Conservation (phyloP, 2,329 filamentous ascomycete species). For the Aureobasidium subglaciale region DNA sequence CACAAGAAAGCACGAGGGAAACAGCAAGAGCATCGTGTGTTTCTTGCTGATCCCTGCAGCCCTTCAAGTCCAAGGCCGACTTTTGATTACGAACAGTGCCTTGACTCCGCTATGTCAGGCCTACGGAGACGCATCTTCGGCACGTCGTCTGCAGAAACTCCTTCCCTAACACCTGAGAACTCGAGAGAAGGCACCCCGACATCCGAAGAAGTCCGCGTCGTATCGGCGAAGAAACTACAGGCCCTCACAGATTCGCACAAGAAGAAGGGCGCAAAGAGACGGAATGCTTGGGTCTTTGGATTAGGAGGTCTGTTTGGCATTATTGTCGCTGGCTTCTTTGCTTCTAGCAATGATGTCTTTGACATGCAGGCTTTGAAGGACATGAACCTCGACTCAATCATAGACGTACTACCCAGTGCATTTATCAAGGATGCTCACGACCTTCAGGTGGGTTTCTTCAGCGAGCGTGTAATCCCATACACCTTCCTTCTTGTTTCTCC, state of each 20-base stretch:
- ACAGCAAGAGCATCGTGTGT: not conserved
- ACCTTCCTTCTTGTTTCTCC: not conserved
- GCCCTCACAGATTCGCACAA: slow-evolving; percentile 31
- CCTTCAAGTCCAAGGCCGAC: not conserved
- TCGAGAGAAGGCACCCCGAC: slow-evolving; percentile 35
- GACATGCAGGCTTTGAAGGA: slow-evolving; percentile 66
- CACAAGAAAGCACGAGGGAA: not conserved
- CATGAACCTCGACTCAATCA: slow-evolving; percentile 72
- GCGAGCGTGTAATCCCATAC: not conserved
- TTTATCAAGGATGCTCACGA: slow-evolving; percentile 81
- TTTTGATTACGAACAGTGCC: too few relatives aligned
- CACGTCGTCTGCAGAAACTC: slow-evolving; percentile 16
- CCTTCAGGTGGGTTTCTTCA: slow-evolving; percentile 56
- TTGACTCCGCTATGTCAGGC: slow-evolving; percentile 22
- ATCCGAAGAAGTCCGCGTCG: slow-evolving; percentile 42
- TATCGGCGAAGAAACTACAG: slow-evolving; percentile 44
- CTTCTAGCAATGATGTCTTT: slow-evolving; percentile 80
- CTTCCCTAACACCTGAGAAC: slow-evolving; percentile 22
- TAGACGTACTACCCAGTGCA: slow-evolving; percentile 81
- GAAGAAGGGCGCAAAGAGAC: slow-evolving; percentile 53
- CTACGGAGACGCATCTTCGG: slow-evolving; percentile 31
- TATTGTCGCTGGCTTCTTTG: slow-evolving; percentile 82
- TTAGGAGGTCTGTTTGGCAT: slow-evolving; percentile 88
- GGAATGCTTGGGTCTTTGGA: slow-evolving; percentile 74
- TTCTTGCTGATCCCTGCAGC: slow-evolving; percentile 1